Base-by-base conservation (phyloP, 345 rosid genomes). In the Salix exigua region DNA sequence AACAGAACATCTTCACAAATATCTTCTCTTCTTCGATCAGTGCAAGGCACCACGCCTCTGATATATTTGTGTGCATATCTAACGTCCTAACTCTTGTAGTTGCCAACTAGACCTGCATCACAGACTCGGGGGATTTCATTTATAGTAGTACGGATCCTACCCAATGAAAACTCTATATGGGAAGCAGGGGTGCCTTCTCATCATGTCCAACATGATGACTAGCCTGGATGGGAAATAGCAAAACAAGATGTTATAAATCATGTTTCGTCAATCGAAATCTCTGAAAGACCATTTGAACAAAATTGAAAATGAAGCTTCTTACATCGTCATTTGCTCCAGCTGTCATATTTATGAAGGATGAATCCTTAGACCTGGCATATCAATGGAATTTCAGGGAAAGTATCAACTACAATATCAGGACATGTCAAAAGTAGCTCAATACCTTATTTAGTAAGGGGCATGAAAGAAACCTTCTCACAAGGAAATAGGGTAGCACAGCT, bases 281-380 rank as follows among this genome's bases (percentile, higher is more conserved):
- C 61, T 7, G 25, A 55, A n/a, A 21, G 61, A 55, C 61, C 23
- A 53, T 53, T 55, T 55, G 10, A 55, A 55, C 61, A 55, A 4
- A n/a, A 55, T n/a, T 55, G 61, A 55, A n/a, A 23, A 55, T n/a
- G 61, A 55, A 53, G 23, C 25, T 55, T 55, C 61, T 55, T 66
- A 95, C 99, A 91, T 91, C 99, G 78, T 90, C 97, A 73, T 93
- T 91, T 79, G 99, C 97, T 78, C 96, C 97, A 26, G 97, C 97
- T 70, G 99, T 82, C 90, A 95, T 91, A 78, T 95, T 85, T 79
- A 95, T 81, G 83, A 95, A 55, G 26, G 26, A 91, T 64, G 96
- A 79, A 33, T 91, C 97, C 80, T 91, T 93, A 66, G 92, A 88
- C 90, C 99, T 95, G 90, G 26, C 61, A 55, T 55, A 21, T 55